These are phyloP conservation scores for Amauroascus niger DNA, from an alignment of 2,329 filamentous ascomycete genomes.

Conservation along the genomic window DNA sequence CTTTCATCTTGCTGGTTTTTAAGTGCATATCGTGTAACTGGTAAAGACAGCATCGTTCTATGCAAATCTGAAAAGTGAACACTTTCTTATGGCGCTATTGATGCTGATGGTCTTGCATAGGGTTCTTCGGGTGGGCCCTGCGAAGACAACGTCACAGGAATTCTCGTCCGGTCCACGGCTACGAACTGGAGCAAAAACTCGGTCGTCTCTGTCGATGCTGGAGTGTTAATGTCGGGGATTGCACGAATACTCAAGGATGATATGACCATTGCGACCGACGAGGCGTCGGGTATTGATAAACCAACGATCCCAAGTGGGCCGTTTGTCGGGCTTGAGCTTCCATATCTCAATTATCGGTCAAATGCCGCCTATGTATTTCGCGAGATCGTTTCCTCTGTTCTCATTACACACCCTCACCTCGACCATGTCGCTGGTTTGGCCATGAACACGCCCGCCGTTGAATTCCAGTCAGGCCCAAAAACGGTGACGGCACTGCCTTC, in stretches of 20 bases:
- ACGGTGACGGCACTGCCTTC: constrained; percentile 73
- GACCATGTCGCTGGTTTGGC: constrained; percentile 89
- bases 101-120: constrained; percentile 40
- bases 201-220: constrained; percentile 84
- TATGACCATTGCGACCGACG: constrained; percentile 7
- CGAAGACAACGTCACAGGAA: constrained; percentile 81
- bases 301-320: constrained; percentile 49
- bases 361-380: constrained; percentile 75
- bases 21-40: neutral
- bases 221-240: constrained; percentile 79
- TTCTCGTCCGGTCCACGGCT: constrained; percentile 73
- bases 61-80: constrained; percentile 3
- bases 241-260: constrained; percentile 58
- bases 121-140: constrained; percentile 81
- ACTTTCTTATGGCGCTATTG: constrained; percentile 14
- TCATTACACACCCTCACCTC: constrained; percentile 94
- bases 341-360: constrained; percentile 54
- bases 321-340: constrained; percentile 68
- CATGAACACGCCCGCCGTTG: constrained; percentile 81
- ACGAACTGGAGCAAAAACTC: constrained; percentile 74
- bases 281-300: constrained; percentile 21
- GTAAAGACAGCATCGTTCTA: constrained; percentile 8
- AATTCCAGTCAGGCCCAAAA: constrained; percentile 68
- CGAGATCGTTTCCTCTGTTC: constrained; percentile 71
- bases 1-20: neutral